Conservation (phyloP, 2,329 filamentous ascomycete genomes). For the Pyrenochaeta sp. region DNA sequence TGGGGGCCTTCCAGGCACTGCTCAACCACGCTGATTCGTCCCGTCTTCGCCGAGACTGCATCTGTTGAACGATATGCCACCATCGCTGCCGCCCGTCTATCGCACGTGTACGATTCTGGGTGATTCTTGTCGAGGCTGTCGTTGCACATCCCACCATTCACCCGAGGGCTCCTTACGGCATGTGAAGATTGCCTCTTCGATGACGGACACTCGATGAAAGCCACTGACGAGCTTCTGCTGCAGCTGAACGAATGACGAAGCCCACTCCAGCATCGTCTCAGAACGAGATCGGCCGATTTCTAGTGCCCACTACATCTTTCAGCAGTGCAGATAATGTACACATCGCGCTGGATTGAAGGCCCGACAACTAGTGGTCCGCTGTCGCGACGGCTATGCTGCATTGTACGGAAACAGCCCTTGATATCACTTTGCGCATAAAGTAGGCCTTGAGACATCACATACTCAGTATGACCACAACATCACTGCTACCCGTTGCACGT, state of each 20-base stretch:
- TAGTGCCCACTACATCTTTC: background rate
- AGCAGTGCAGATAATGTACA: background rate
- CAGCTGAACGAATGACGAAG: background rate
- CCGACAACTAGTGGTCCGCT: background rate
- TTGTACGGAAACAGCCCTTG: background rate
- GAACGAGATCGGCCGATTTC: background rate
- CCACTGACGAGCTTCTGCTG: background rate
- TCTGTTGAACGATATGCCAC: constrained; percentile 10
- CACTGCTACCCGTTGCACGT: background rate
- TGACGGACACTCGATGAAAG: background rate
- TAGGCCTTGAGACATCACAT: background rate
- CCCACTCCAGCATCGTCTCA: background rate
- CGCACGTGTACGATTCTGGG: constrained; percentile 9
- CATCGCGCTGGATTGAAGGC: background rate
- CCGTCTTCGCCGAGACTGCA: constrained; percentile 10
- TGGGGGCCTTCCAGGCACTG: constrained; percentile 9
- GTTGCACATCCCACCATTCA: background rate
- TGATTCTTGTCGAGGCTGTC: background rate
- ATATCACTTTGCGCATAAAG: background rate
- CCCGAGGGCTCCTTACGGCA: background rate
- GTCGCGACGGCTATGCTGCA: background rate
- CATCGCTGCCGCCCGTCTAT: background rate
- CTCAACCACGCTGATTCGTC: constrained; percentile 15
- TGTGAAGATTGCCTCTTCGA: background rate
- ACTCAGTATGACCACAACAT: background rate